Conservation (phyloP, 1,139 yeast species). For the Wickerhamiella infanticola region DNA sequence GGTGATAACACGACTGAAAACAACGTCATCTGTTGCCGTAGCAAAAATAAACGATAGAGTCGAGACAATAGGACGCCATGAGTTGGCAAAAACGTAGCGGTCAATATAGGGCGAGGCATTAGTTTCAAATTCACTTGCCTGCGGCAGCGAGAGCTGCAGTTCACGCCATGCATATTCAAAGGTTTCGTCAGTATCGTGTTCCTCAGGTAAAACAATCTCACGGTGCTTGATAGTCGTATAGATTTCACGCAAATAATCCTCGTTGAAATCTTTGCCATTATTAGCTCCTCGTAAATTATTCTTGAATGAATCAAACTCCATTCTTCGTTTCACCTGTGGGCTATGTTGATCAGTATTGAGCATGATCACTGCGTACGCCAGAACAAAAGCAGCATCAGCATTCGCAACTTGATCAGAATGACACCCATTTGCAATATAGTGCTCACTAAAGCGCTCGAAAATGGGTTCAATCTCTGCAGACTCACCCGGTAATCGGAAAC, state of each 20-base stretch:
- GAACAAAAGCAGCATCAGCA: constrained; percentile 86
- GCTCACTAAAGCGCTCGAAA: constrained; percentile 71
- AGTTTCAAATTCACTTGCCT: constrained; percentile 13
- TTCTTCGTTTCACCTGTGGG: constrained; percentile 55
- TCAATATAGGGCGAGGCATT: constrained; percentile 37
- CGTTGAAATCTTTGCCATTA: constrained; percentile 50
- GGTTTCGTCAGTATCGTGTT: constrained; percentile 74
- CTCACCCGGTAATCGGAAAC: constrained; percentile 92
- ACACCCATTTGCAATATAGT: constrained; percentile 43
- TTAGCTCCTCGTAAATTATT: constrained; percentile 70
- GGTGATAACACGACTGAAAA: constrained; percentile 72
- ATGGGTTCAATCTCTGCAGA: constrained; percentile 90
- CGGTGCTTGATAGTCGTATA: constrained; percentile 66
- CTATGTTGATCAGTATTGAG: constrained; percentile 91
- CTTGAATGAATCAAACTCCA: constrained; percentile 74
- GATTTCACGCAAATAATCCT: constrained; percentile 61
- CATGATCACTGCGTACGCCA: constrained; percentile 86
- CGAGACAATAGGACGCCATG: constrained; percentile 47
- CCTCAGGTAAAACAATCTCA: constrained; percentile 96
- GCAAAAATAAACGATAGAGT: constrained; percentile 65
- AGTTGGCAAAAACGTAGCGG: constrained; percentile 46
- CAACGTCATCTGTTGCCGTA: constrained; percentile 81
- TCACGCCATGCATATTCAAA: constrained; percentile 92
- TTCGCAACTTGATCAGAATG: constrained; percentile 27
- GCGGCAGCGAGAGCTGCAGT: constrained; percentile 28